These are phyloP conservation scores for Boletus huronensis DNA, from an alignment of 768 basidiomycete species.

Conservation along the genomic window DNA sequence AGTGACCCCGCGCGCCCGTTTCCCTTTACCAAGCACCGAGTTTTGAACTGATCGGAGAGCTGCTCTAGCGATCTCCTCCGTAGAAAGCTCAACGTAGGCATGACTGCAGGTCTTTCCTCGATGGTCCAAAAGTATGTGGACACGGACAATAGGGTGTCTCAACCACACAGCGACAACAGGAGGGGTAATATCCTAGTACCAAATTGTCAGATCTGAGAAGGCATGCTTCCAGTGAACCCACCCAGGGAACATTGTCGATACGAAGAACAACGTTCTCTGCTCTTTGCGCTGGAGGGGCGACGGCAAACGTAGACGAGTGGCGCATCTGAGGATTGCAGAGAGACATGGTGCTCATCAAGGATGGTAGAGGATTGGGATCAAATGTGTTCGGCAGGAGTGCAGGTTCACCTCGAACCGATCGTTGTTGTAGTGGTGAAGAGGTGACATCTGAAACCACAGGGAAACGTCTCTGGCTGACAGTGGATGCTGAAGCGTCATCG, in stretches of 20 bases:
- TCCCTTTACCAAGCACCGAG: slow-evolving; percentile 69
- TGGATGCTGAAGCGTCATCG: slow-evolving; percentile 23
- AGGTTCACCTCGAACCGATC: slow-evolving; percentile 25
- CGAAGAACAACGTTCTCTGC: slow-evolving; percentile 60
- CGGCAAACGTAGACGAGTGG: slow-evolving; percentile 12
- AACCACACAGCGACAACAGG: slow-evolving; percentile 66
- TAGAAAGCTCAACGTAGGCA: slow-evolving; percentile 73
- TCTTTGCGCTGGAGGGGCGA: slow-evolving; percentile 12
- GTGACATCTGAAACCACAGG: slow-evolving; percentile 11
- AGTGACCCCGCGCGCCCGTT: slow-evolving; percentile 78
- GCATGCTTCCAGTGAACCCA: slow-evolving; percentile 33
- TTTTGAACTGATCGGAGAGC: slow-evolving; percentile 55
- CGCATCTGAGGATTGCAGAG: slow-evolving; percentile 25
- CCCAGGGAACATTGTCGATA: slow-evolving; percentile 90
- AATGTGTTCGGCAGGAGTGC: slow-evolving; percentile 28
- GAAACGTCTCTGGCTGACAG: slow-evolving; percentile 10
- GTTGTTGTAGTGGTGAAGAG: slow-evolving; percentile 25
- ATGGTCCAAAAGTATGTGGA: slow-evolving; percentile 75
- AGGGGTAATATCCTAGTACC: slow-evolving; percentile 75
- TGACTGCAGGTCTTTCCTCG: slow-evolving; percentile 85
- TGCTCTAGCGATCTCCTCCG: slow-evolving; percentile 58
- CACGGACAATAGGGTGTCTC: slow-evolving; percentile 58
- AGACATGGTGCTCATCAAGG: slow-evolving; percentile 32
- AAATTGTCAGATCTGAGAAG: slow-evolving; percentile 5
- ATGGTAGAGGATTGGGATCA: slow-evolving; percentile 26